Conservation (phyloP, 169 alveolate species). For the Babesia ovata region DNA sequence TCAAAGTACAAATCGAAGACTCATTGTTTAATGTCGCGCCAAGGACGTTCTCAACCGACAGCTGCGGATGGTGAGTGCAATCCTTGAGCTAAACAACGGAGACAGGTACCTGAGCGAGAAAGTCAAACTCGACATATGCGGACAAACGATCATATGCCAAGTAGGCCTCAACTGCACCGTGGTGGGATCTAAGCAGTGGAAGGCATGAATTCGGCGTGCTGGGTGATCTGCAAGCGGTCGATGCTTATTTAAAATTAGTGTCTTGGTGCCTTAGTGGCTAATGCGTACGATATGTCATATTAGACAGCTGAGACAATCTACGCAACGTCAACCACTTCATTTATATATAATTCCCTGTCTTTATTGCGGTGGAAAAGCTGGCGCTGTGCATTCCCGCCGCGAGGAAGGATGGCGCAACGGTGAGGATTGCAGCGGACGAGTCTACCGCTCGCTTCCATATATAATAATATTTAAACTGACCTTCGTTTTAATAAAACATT, state of each 20-base stretch:
- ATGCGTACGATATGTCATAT: not conserved
- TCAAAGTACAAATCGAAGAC: constrained; percentile 62
- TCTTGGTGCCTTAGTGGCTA: no score
- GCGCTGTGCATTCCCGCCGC: no score
- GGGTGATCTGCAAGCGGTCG: no score
- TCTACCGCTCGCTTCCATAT: no score
- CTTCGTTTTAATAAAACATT: no score
- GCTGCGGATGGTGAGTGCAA: constrained; percentile 75
- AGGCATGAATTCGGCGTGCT: not conserved
- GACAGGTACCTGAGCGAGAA: constrained; percentile 71
- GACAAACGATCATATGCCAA: constrained; percentile 71
- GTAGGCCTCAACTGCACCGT: constrained; percentile 78
- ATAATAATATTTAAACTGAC: no score
- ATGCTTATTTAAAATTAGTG: no score
- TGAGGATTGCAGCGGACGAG: no score
- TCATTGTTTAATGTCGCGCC: constrained; percentile 41
- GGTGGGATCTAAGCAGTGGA: constrained; percentile 32
- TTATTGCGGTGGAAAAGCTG: no score
- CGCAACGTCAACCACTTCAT: not conserved
- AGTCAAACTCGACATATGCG: constrained; percentile 66
- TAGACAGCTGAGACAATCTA: not conserved
- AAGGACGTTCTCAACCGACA: constrained; percentile 73
- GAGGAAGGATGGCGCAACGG: no score
- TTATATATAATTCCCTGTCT: no score
- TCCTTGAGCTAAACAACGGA: not conserved